Base-by-base conservation (phyloP, 257 asterid species). In the Petunia secreta region DNA sequence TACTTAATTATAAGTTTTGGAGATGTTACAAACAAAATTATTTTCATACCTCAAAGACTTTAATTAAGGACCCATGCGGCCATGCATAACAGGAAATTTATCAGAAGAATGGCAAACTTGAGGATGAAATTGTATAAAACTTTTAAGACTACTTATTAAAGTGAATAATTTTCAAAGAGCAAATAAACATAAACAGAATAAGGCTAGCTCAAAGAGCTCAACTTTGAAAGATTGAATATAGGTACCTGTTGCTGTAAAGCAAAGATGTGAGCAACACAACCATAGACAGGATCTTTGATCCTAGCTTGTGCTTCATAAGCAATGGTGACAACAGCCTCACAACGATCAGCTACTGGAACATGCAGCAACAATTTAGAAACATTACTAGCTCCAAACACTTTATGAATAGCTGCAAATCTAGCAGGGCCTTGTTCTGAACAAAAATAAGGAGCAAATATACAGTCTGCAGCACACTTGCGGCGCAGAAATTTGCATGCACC, bases 401-500 rank as follows among this genome's bases (percentile, higher is more conserved):
- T 95, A 68, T 95, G 98, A 6, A 95, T 92, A 36, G 98, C 98
- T 0, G 98, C 98, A 66, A 93, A 94, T 40, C 97, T 84, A 3
- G 96, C 92, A 38, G 98, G 90, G 0, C 98, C 98, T n/a, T 91
- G 97, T 34, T 94, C 98, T 7, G 98, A 88, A 88, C 95, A 87
- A 60, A 94, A 94, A 11, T 94, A 91, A 0, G 98, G 98, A 4
- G 98, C 97, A 69, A 93, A 94, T 0, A 94, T 80, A 78, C 98
- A 94, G 7, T 93, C 94, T 0, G 90, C 85, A 4, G 94, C 92
- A 60, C 98, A 94, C 50, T 93, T 94, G 36, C 98, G 87, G 65
- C 98, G 89, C 46, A 94, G 89, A 43, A 94, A 94, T 87, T 94
- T 94, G 91, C 98, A 94, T 68, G 98, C 98, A 25, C 98, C 98